phyloP scores from a whole-genome alignment of 2,329 filamentous ascomycete genomes.

The Xylaria sp. region DNA sequence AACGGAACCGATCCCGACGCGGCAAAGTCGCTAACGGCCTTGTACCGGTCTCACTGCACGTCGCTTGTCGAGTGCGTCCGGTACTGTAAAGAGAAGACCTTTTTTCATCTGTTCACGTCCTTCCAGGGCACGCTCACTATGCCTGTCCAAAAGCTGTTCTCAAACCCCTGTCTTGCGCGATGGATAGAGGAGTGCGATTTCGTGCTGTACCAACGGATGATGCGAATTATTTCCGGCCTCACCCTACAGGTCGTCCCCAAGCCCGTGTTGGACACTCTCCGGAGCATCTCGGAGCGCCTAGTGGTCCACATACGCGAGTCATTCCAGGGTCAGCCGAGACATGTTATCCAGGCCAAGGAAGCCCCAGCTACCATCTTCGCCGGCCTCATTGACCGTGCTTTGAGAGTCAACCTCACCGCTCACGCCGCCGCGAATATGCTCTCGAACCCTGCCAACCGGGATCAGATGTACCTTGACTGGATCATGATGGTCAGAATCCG shows the following conservation, averaged over 20 bases:
- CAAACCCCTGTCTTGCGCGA: conserved; percentile 75
- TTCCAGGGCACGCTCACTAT: conserved; percentile 97
- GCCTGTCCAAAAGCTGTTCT: conserved; percentile 90
- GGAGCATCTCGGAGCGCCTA: conserved; percentile 81
- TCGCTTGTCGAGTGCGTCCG: conserved; percentile 94
- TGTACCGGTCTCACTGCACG: conserved; percentile 94
- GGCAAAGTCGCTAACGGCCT: conserved; percentile 79
- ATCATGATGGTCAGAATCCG: conserved; percentile 66
- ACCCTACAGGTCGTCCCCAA: conserved; percentile 91
- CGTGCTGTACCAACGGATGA: conserved; percentile 95
- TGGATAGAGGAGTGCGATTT: conserved; percentile 98
- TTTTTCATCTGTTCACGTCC: conserved; percentile 91
- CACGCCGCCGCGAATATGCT: conserved; percentile 94
- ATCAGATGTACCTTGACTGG: conserved; percentile 96
- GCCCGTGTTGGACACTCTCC: conserved; percentile 81
- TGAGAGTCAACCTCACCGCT: conserved; percentile 90
- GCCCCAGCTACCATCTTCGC: conserved; percentile 88
- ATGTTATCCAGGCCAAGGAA: conserved; percentile 85
- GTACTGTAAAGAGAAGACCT: conserved; percentile 95
- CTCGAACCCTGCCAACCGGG: conserved; percentile 83
- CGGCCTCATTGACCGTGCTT: conserved; percentile 79
- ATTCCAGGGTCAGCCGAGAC: conserved; percentile 80
- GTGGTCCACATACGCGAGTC: conserved; percentile 81
- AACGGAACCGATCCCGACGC: conserved; percentile 82
- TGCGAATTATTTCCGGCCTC: conserved; percentile 84